Base-by-base conservation (phyloP, 352 stramenopile species). In the Globisporangium cylindrosporum region DNA sequence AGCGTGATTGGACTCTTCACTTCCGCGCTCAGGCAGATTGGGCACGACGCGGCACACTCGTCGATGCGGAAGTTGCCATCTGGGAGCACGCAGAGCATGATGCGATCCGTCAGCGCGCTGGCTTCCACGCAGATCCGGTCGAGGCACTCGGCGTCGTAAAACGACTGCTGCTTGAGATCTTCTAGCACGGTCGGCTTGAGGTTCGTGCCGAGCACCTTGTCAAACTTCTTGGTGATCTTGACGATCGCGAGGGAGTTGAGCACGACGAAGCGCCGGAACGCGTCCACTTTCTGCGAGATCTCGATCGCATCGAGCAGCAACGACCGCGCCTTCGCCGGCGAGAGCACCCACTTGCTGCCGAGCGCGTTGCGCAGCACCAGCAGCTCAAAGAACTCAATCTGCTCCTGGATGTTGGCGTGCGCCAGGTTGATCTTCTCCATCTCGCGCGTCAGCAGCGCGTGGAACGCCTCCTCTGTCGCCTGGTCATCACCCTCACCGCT, bases 191-290 rank as follows among this genome's bases (percentile, higher is more conserved):
- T 38, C 1, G 60, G 25, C 59, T 87, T 79, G 22, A 90, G 43
- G 1, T 22, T 64, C 38, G 73, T 51, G 12, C 71, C 75, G 2
- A 74, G 70, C 0, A 72, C 46, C 60, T 94, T 94, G 74, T 90
- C 86, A 56, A 91, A 90, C 68, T 94, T 94, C 73, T 94, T 94
- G 66, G 81, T 73, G 69, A 92, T 92, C 67, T 94, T 94, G 62
- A 92, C 82, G 29, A 94, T 76, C 36, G 86, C 86, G 34, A 94
- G 73, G 38, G 77, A 88, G 68, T 94, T 94, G 63, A 94, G 78
- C 57, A 94, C 73, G 58, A 92, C 81, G 67, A 88, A 94, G 64
- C 86, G 80, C 22, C 86, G 84, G 56, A 94, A 89, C 9, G 84
- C 81, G 57, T 94, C 86, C 57, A 94, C 74, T 25, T 80, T 70